phyloP scores from a whole-genome alignment of 2,329 filamentous ascomycete genomes.

The Ascochyta viciae-villosae region DNA sequence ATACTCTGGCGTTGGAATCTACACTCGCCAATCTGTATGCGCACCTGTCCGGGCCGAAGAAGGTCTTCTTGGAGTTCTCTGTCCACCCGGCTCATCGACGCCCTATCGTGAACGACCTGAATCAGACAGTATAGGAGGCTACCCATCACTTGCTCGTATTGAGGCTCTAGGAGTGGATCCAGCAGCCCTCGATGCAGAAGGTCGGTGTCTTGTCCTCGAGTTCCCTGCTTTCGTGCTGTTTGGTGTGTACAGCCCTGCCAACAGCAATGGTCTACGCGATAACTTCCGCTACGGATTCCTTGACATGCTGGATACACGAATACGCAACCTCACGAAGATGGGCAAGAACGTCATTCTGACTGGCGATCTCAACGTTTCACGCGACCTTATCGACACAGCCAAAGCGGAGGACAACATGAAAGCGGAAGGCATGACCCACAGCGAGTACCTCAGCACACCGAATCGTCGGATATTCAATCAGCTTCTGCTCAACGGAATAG shows the following conservation, averaged over 20 bases:
- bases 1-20: slow-evolving; percentile 94
- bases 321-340: slow-evolving; percentile 80
- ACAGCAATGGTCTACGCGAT: slow-evolving; percentile 81
- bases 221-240: slow-evolving; percentile 95
- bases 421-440: slow-evolving; percentile 71
- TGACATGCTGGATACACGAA: slow-evolving; percentile 77
- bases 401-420: slow-evolving; percentile 73
- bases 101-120: slow-evolving; percentile 77
- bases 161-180: slow-evolving; percentile 68
- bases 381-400: slow-evolving; percentile 76
- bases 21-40: slow-evolving; percentile 86
- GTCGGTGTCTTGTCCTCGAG: slow-evolving; percentile 87
- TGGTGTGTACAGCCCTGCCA: slow-evolving; percentile 90
- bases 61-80: slow-evolving; percentile 84
- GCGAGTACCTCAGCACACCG: slow-evolving; percentile 76
- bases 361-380: slow-evolving; percentile 85
- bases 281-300: slow-evolving; percentile 84
- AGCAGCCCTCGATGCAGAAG: slow-evolving; percentile 82
- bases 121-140: slow-evolving; percentile 84
- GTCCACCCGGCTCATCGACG: slow-evolving; percentile 72
- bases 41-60: slow-evolving; percentile 90
- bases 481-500: slow-evolving; percentile 75
- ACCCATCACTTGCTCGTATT: slow-evolving; percentile 75
- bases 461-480: slow-evolving; percentile 84
- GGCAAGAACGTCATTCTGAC: slow-evolving; percentile 87